These are phyloP conservation scores for Neurospora sp. DNA, from an alignment of 495 filamentous ascomycete species.

Conservation along the genomic window DNA sequence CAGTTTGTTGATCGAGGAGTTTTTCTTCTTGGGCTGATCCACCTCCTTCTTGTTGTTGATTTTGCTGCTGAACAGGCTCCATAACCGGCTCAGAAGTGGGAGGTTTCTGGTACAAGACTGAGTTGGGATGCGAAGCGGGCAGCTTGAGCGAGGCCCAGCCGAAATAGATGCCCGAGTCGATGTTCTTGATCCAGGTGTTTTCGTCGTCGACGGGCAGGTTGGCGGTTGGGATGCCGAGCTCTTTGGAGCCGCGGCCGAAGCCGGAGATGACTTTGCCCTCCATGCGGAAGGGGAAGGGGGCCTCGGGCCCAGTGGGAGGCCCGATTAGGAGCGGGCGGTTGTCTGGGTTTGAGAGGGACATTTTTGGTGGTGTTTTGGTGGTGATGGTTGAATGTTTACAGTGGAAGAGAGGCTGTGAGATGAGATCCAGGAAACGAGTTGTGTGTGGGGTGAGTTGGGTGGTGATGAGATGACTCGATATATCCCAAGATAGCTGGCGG, in stretches of 20 bases:
- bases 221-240: conserved; percentile 93
- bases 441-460: neutral
- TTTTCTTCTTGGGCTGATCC: neutral
- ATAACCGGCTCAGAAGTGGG: conserved; percentile 3
- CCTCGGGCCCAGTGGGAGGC: conserved; percentile 54
- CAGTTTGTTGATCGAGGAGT: neutral
- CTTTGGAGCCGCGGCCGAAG: conserved; percentile 87
- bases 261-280: conserved; percentile 81
- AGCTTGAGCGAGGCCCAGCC: conserved; percentile 68
- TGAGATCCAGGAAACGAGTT: neutral
- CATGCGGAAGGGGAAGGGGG: conserved; percentile 74
- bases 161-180: conserved; percentile 80
- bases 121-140: conserved; percentile 30
- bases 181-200: conserved; percentile 58
- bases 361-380: neutral
- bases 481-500: neutral
- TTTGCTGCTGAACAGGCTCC: neutral
- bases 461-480: neutral
- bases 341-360: conserved; percentile 10
- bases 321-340: conserved; percentile 56
- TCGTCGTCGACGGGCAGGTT: conserved; percentile 77
- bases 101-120: conserved; percentile 7
- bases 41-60: neutral
- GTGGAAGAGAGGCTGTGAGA: neutral
- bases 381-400: neutral